These are phyloP conservation scores for Piloderma croceum DNA, from an alignment of 768 basidiomycete species.

Conservation along the genomic window DNA sequence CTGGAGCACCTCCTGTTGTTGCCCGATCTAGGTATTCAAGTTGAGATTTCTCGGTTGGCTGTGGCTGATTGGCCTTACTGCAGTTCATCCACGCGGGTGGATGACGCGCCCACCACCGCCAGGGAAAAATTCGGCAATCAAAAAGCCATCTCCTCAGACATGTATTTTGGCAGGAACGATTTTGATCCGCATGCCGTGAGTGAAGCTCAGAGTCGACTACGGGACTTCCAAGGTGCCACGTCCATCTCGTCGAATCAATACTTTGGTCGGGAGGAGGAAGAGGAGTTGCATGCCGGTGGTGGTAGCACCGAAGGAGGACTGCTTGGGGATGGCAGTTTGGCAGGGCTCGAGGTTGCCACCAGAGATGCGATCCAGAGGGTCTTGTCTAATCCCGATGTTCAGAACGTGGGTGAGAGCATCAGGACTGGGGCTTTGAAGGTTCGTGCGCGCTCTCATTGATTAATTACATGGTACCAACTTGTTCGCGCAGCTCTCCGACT, in stretches of 20 bases:
- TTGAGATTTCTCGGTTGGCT: slow-evolving; percentile 1
- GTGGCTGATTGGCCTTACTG: neutral
- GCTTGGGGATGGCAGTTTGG: slow-evolving; percentile 47
- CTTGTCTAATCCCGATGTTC: slow-evolving; percentile 81
- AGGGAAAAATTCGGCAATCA: slow-evolving; percentile 88
- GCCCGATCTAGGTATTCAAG: slow-evolving; percentile 30
- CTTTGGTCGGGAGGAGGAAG: slow-evolving; percentile 80
- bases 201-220: slow-evolving; percentile 79
- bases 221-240: slow-evolving; percentile 84
- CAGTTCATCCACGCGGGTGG: slow-evolving; percentile 28
- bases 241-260: slow-evolving; percentile 95
- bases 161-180: slow-evolving; percentile 88
- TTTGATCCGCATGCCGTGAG: slow-evolving; percentile 69
- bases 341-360: slow-evolving; percentile 51
- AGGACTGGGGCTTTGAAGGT: slow-evolving; percentile 81
- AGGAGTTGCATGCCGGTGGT: slow-evolving; percentile 6
- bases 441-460: slow-evolving; percentile 18
- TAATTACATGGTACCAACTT: neutral
- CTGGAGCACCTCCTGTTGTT: slow-evolving; percentile 42
- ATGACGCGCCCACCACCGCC: slow-evolving; percentile 71
- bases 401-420: slow-evolving; percentile 76
- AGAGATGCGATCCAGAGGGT: slow-evolving; percentile 71
- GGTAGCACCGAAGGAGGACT: slow-evolving; percentile 49
- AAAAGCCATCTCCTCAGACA: slow-evolving; percentile 96
- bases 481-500: slow-evolving; percentile 48